These are phyloP conservation scores for Penicillium canariense DNA, from an alignment of 495 filamentous ascomycete species.

Conservation along the genomic window DNA sequence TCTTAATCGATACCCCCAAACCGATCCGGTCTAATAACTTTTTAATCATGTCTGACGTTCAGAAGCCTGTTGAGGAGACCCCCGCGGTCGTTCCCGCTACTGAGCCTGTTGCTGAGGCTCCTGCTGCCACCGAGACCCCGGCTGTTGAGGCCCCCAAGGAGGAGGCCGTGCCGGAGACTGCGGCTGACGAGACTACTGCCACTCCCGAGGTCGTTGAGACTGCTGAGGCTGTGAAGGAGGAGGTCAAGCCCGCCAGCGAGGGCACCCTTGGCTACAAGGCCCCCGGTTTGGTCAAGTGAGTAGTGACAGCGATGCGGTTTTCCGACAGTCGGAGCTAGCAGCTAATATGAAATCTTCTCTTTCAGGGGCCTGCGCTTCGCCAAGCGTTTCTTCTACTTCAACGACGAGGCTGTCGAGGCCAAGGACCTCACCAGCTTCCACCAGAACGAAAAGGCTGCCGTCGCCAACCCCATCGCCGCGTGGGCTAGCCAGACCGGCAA, in stretches of 20 bases:
- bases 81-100: slow-evolving; percentile 38
- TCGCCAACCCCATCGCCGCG: slow-evolving; percentile 74
- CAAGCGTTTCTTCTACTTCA: slow-evolving; percentile 93
- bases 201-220: slow-evolving; percentile 30
- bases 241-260: slow-evolving; percentile 55
- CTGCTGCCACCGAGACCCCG: slow-evolving; percentile 36
- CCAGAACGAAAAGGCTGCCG: slow-evolving; percentile 76
- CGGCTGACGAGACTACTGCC: slow-evolving; percentile 37
- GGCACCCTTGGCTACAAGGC: slow-evolving; percentile 84
- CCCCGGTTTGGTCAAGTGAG: slow-evolving; percentile 89
- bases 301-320: slow-evolving; percentile 13
- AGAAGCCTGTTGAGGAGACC: slow-evolving; percentile 51
- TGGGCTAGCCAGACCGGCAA: slow-evolving; percentile 94
- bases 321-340: neutral
- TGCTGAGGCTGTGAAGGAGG: slow-evolving; percentile 47
- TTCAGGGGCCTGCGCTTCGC: slow-evolving; percentile 61
- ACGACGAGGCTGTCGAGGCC: slow-evolving; percentile 71
- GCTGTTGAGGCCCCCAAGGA: slow-evolving; percentile 38
- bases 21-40: slow-evolving; percentile 22
- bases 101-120: slow-evolving; percentile 36
- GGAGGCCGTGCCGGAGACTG: slow-evolving; percentile 33
- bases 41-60: slow-evolving; percentile 52
- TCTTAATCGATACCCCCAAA: slow-evolving; percentile 37
- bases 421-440: slow-evolving; percentile 74
- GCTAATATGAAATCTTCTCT: slow-evolving; percentile 16